phyloP scores from a whole-genome alignment of 352 stramenopile species.

The Plasmopara viticola region DNA sequence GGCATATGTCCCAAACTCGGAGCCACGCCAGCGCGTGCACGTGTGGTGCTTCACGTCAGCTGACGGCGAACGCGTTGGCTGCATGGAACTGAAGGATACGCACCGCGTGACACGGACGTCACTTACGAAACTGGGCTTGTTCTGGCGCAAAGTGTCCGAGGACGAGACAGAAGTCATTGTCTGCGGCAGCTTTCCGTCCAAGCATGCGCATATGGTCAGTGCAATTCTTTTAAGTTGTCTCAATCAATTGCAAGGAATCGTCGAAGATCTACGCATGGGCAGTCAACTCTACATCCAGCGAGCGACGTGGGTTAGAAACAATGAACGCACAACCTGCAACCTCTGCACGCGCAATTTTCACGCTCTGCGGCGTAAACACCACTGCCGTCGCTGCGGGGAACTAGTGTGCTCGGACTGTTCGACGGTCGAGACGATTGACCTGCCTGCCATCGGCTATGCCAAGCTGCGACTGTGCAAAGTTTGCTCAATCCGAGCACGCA shows the following conservation, averaged over 20 bases:
- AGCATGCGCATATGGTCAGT: slow-evolving; percentile 53
- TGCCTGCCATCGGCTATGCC: slow-evolving; percentile 68
- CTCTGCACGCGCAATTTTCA: slow-evolving; percentile 79
- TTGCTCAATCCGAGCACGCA: slow-evolving; percentile 67
- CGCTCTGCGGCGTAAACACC: slow-evolving; percentile 65
- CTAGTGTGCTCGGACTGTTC: slow-evolving; percentile 80
- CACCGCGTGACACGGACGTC: slow-evolving; percentile 49
- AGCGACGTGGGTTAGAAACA: slow-evolving; percentile 73
- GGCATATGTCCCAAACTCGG: slow-evolving; percentile 53
- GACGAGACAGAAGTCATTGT: slow-evolving; percentile 77
- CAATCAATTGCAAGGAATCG: slow-evolving; percentile 48
- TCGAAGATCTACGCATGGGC: slow-evolving; percentile 71
- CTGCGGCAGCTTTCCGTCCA: slow-evolving; percentile 70
- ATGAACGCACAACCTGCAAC: slow-evolving; percentile 58
- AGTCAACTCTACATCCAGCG: slow-evolving; percentile 69
- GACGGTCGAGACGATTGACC: slow-evolving; percentile 55
- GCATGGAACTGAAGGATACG: slow-evolving; percentile 68
- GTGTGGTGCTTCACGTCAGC: slow-evolving; percentile 74
- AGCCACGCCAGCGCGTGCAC: slow-evolving; percentile 47
- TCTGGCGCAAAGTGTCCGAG: slow-evolving; percentile 59
- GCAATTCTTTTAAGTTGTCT: slow-evolving; percentile 49
- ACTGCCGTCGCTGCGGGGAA: slow-evolving; percentile 77
- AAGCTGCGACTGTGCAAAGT: slow-evolving; percentile 81
- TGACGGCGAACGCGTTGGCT: slow-evolving; percentile 71
- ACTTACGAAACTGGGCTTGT: slow-evolving; percentile 62